Evolutionary conservation across 331 rosid species (phyloP).

Genomic region (Arachis monticola): DNA sequence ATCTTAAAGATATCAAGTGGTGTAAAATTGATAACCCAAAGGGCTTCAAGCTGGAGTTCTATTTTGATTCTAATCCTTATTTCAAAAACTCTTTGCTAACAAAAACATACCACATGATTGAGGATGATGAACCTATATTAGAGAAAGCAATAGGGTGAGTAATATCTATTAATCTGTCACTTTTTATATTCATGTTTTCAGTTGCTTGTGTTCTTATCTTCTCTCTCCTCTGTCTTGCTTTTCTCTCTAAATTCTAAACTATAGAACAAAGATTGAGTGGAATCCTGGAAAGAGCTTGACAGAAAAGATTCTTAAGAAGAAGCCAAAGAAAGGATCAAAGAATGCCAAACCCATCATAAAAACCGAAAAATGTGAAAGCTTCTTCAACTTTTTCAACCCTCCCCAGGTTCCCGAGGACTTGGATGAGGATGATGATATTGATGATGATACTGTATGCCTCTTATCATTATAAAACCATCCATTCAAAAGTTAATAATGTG

Average conservation of each 20-base stretch:
- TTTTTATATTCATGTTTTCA: slow-evolving; percentile 23
- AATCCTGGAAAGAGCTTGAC: slow-evolving; percentile 68
- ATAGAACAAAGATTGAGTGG: slow-evolving; percentile 76
- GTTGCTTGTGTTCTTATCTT: slow-evolving; percentile 15
- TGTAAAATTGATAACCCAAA: slow-evolving; percentile 56
- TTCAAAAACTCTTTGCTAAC: slow-evolving; percentile 60
- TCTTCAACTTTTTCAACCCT: slow-evolving; percentile 78
- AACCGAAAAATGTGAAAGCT: slow-evolving; percentile 65
- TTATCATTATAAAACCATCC: slow-evolving; percentile 15
- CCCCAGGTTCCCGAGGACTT: slow-evolving; percentile 61
- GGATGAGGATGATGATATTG: slow-evolving; percentile 60
- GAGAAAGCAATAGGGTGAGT: slow-evolving; percentile 73
- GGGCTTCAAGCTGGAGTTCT: slow-evolving; percentile 75
- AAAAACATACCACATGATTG: slow-evolving; percentile 70
- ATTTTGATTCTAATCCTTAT: slow-evolving; percentile 61
- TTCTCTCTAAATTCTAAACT: neutral
- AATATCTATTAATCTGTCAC: slow-evolving; percentile 19
- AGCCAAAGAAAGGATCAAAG: slow-evolving; percentile 64
- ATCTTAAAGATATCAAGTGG: slow-evolving; percentile 70
- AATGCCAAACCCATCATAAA: slow-evolving; percentile 59
- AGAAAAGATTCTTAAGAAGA: slow-evolving; percentile 63
- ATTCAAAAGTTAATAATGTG: slow-evolving; percentile 10
- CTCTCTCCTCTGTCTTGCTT: neutral
- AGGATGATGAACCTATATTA: slow-evolving; percentile 62
- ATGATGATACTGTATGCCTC: slow-evolving; percentile 61